Evolutionary conservation across 2,329 filamentous ascomycete species (phyloP), one percentile per base, ranked within the genome.

Genomic region (Drechslerella coelobrocha): DNA sequence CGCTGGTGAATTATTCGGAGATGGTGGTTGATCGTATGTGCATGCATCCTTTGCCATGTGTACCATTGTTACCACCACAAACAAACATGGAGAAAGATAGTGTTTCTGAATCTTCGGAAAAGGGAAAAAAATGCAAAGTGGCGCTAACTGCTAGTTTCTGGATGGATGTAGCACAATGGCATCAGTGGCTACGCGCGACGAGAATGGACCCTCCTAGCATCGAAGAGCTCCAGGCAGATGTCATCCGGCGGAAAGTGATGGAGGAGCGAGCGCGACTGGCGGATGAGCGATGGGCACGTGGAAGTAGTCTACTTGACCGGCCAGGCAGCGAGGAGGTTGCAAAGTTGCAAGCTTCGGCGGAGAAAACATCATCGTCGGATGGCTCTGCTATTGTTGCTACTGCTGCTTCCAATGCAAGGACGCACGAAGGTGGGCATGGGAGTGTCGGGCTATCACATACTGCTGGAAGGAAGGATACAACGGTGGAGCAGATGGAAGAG

Each of bases 121-220:
- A 21, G 24, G 51, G n/a, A 23, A 31, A 24, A 12, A 59, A n/a
- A 19, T 14, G 10, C 10, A n/a, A 2, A 27, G 8, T 14, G 23
- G 47, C 26, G 47, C 10, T 54, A 12, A n/a, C 51, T 26, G 60
- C 12, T 9, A 7, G 1, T 45, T 27, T 24, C 10, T 21, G 10
- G 9, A 12, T 8, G 1, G n/a, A 21, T 17, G n/a, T 26, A 74
- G 74, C 87, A 9, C 81, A 83, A 73, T 89, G 87, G 87, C 86
- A 88, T 78, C 86, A 88, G 76, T 89, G 87, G 87, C 81, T 89
- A 52, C 84, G 87, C 14, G 82, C 88, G 77, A 84, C 83, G 48
- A 84, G 87, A 19, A 71, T 76, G 1, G 77, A 82, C 0, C 80
- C 86, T 1, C 87, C 87, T 0, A 83, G 80, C 1, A 77, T 88